Evolutionary conservation across 1,139 yeast genomes (phyloP), one percentile per base, ranked within the genome.

Genomic region (Saccharomyces hybrid): DNA sequence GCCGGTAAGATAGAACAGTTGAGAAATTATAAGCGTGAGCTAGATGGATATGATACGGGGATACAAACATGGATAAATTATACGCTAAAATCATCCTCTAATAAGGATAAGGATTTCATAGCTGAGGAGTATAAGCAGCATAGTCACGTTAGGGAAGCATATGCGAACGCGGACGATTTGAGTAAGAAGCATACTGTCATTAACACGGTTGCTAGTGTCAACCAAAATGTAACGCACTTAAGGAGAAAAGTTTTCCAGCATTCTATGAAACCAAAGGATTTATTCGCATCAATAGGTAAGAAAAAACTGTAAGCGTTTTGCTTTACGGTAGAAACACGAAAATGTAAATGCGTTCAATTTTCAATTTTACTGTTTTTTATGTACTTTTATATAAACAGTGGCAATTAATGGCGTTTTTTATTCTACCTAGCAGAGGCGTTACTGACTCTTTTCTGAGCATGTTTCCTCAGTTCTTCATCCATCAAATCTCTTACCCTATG

Each of bases 381-480:
- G n/a, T 38, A 38, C 44, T 38, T 34, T 19, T 38, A 38, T 38
- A 38, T 38, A 19, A 5, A 38, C n/a, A 11, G 44, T 11, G 25
- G 44, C 25, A 11, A 26, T 9, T 19, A 19, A 19, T 11, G 26
- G 26, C 44, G 19, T 13, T n/a, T 19, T 38, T 50, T 53, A 16
- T 53, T 51, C 2, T 32, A 38, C 44, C 44, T 38, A 19, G n/a
- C 26, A 19, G 64, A 58, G 9, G 71, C 60, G 54, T 71, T 73
- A 5, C 72, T 67, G 27, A 73, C 62, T 61, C 76, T 70, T 52
- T 73, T 68, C 57, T 78, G 78, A 3, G 91, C 93, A 62, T 85
- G 88, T 57, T 76, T 77, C 62, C 97, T 79, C 7, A 91, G 87
- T 66, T 86, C 89, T 51, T 78, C 76, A 66, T 93, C 97, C 97